Conservation (phyloP, 1,284 basidiomycete species). For the Ceratobasidium sp. region DNA sequence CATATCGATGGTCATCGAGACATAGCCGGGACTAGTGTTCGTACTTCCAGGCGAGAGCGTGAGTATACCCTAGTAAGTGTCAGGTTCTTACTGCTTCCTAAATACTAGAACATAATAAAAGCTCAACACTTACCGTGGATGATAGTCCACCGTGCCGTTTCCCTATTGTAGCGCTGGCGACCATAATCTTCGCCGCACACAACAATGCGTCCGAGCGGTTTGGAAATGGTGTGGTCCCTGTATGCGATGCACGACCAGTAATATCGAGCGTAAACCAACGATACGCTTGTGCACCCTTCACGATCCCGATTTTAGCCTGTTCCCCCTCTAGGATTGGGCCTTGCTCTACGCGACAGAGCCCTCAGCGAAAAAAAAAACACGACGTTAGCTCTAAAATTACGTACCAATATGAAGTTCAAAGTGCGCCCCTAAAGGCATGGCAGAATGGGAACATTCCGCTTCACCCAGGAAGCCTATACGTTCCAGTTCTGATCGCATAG, state of each 20-base stretch:
- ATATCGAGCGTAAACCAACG: slow-evolving; percentile 49
- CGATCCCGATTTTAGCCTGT: slow-evolving; percentile 47
- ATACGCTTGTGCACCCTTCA: slow-evolving; percentile 49
- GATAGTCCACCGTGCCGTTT: neutral
- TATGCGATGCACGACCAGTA: slow-evolving; percentile 49
- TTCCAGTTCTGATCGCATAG: slow-evolving; percentile 46
- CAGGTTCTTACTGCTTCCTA: too few relatives aligned
- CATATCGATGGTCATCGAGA: slow-evolving; percentile 48
- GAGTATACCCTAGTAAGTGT: neutral
- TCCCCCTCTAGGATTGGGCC: slow-evolving; percentile 49
- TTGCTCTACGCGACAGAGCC: slow-evolving; percentile 45
- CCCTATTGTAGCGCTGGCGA: slow-evolving; percentile 44
- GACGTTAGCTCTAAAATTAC: neutral
- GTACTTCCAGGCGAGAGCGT: slow-evolving; percentile 44
- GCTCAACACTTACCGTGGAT: too few relatives aligned
- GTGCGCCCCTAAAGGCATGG: slow-evolving; percentile 48
- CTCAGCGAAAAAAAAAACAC: slow-evolving; percentile 9
- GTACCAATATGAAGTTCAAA: slow-evolving; percentile 49
- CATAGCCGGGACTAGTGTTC: slow-evolving; percentile 47
- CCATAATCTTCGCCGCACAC: slow-evolving; percentile 49
- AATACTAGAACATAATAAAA: too few relatives aligned
- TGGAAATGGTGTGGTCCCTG: slow-evolving; percentile 49
- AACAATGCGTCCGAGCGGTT: slow-evolving; percentile 49
- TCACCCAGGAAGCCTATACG: slow-evolving; percentile 49
- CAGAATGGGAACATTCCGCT: slow-evolving; percentile 45